A percentile compares a stretch with the other conserved stretches of the same genome.
These are phyloP conservation scores for Mycena venus DNA, from an alignment of 768 basidiomycete genomes.

Conservation along the genomic window DNA sequence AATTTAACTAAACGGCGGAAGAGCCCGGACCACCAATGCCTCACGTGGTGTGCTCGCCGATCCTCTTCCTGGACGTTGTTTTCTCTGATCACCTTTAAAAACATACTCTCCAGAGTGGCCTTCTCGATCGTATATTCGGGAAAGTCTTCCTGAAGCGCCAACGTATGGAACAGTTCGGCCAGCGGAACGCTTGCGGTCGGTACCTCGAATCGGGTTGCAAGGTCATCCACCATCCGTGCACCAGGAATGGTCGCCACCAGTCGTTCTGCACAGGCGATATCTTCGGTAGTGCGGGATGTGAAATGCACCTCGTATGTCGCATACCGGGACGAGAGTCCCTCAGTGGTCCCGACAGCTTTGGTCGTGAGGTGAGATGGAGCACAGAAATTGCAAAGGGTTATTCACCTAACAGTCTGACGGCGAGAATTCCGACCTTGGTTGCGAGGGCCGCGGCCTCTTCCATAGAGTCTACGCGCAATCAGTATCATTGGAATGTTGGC, in stretches of 20 bases:
- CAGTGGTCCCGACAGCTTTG: not conserved
- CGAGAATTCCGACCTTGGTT: not conserved
- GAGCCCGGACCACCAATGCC: not conserved
- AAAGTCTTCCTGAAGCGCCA: slow-evolving; percentile 58
- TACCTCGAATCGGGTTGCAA: slow-evolving; percentile 75
- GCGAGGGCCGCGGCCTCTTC: slow-evolving; percentile 7
- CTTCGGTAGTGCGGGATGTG: slow-evolving; percentile 63
- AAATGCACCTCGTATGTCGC: slow-evolving; percentile 70
- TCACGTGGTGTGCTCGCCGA: not conserved
- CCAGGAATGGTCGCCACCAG: slow-evolving; percentile 69
- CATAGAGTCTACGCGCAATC: not conserved
- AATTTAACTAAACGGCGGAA: not conserved
- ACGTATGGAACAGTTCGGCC: slow-evolving; percentile 58
- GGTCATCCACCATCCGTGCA: slow-evolving; percentile 68
- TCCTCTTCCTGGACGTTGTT: slow-evolving; percentile 57
- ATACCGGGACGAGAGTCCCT: not conserved
- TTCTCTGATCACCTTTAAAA: slow-evolving; percentile 67
- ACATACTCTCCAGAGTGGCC: slow-evolving; percentile 67
- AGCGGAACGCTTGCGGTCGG: slow-evolving; percentile 60
- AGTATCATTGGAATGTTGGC: too few species aligned
- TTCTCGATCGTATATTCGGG: slow-evolving; percentile 68
- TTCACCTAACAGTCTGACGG: not conserved
- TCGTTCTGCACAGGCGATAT: slow-evolving; percentile 57
- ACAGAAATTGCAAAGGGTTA: not conserved
- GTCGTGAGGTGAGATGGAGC: not conserved